A percentile compares a stretch with the other conserved stretches of the same genome.
phyloP scores from a whole-genome alignment of 129 eudicot species.

The Escallonia herrerae region DNA sequence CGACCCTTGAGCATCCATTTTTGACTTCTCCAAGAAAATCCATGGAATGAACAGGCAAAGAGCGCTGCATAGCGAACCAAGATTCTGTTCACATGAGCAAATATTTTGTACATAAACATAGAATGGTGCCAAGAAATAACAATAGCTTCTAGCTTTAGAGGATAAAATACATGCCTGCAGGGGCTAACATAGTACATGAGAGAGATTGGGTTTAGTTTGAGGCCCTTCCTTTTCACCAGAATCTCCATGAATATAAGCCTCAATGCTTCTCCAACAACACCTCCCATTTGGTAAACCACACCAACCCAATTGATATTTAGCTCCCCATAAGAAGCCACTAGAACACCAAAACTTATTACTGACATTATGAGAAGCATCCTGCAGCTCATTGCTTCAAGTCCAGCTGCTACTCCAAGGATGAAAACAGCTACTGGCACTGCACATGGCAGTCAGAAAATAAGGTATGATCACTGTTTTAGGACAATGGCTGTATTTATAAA shows the following conservation, averaged over 20 bases:
- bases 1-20: constrained; percentile 72
- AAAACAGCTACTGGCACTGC: constrained; percentile 99
- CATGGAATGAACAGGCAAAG: constrained; percentile 85
- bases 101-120: constrained; percentile 11
- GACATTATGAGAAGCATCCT: constrained; percentile 94
- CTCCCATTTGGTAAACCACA: constrained; percentile 98
- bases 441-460: constrained; percentile 9
- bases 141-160: constrained; percentile 2
- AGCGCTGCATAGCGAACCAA: constrained; percentile 56
- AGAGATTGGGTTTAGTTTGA: constrained; percentile 78
- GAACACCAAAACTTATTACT: constrained; percentile 88
- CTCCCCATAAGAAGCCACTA: constrained; percentile 96
- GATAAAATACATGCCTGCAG: constrained; percentile 64
- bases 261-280: constrained; percentile 94
- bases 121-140: constrained; percentile 8
- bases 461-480: background rate
- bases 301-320: constrained; percentile 82
- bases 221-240: constrained; percentile 81
- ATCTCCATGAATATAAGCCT: constrained; percentile 97
- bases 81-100: constrained; percentile 22
- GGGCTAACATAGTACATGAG: constrained; percentile 96
- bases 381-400: constrained; percentile 88
- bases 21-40: constrained; percentile 86
- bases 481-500: background rate
- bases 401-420: constrained; percentile 86